Conservation (phyloP, 805 yeast species). For the Yarrowia sp. region DNA sequence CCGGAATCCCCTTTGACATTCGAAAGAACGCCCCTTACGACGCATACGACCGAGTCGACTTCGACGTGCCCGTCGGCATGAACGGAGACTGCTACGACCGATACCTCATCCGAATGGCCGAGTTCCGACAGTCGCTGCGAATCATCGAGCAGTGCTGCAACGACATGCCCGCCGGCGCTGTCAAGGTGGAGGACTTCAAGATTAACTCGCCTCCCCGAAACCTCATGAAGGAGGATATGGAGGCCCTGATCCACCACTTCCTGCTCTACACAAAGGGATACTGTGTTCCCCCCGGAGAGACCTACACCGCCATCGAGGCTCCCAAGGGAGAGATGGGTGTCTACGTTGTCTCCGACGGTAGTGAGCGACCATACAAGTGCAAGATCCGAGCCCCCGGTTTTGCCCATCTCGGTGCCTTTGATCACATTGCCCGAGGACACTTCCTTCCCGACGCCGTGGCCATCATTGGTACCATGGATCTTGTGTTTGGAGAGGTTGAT, state of each 20-base stretch:
- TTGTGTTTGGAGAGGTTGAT: constrained; percentile 92
- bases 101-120: constrained; percentile 84
- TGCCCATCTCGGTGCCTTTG: constrained; percentile 86
- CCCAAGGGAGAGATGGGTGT: constrained; percentile 97
- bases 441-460: constrained; percentile 91
- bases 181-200: constrained; percentile 86
- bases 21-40: constrained; percentile 87
- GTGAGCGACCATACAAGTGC: constrained; percentile 88
- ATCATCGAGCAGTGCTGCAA: constrained; percentile 87
- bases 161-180: constrained; percentile 90
- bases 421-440: constrained; percentile 81
- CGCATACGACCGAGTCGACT: constrained; percentile 82
- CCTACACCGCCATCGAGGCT: constrained; percentile 88
- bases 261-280: constrained; percentile 83
- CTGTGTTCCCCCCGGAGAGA: constrained; percentile 86
- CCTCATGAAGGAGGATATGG: constrained; percentile 89
- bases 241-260: constrained; percentile 86
- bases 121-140: constrained; percentile 85
- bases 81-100: constrained; percentile 93
- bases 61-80: constrained; percentile 80
- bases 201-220: constrained; percentile 78
- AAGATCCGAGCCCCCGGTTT: constrained; percentile 94
- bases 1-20: constrained; percentile 83
- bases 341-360: constrained; percentile 81
- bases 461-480: constrained; percentile 91